Evolutionary conservation across 257 asterid genomes (phyloP).

Genomic region (Forsythia viridissima): DNA sequence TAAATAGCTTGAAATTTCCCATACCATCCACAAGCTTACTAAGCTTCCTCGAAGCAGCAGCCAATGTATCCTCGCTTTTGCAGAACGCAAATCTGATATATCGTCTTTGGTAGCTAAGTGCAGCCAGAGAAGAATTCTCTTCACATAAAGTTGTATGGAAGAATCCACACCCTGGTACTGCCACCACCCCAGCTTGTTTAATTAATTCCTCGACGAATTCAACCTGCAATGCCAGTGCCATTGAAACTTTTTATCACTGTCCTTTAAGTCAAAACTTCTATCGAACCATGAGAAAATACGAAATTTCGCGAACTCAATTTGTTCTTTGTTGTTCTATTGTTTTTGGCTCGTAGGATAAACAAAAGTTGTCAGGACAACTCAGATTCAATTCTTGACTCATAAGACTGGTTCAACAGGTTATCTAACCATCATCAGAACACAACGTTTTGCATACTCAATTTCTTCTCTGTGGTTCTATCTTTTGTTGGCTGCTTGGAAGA

Average conservation of each 20-base stretch:
- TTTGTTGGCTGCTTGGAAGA: neutral
- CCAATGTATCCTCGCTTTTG: constrained; percentile 65
- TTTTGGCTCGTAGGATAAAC: neutral
- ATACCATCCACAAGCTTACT: constrained; percentile 36
- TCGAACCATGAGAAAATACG: neutral
- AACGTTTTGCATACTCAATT: too few relatives aligned
- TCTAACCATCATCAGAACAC: too few relatives aligned
- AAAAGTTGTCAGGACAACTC: too few relatives aligned
- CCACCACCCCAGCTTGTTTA: constrained; percentile 81
- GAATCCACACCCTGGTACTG: constrained; percentile 88
- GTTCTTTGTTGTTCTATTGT: neutral
- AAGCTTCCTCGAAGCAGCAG: constrained; percentile 62
- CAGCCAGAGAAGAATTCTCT: constrained; percentile 21
- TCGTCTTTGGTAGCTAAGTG: constrained; percentile 28
- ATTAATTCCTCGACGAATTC: constrained; percentile 78
- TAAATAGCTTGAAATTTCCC: constrained; percentile 55
- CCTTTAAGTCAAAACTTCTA: neutral
- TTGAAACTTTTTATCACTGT: neutral
- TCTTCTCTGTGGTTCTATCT: too few relatives aligned
- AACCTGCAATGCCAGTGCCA: constrained; percentile 40
- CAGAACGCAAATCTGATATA: constrained; percentile 87
- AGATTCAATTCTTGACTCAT: too few relatives aligned
- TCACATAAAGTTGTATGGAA: constrained; percentile 43
- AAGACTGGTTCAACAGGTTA: too few relatives aligned
- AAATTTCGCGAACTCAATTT: neutral